Base-by-base conservation (phyloP, 2,329 filamentous ascomycete species). In the Nothophaeocryptopus gaeumannii region DNA sequence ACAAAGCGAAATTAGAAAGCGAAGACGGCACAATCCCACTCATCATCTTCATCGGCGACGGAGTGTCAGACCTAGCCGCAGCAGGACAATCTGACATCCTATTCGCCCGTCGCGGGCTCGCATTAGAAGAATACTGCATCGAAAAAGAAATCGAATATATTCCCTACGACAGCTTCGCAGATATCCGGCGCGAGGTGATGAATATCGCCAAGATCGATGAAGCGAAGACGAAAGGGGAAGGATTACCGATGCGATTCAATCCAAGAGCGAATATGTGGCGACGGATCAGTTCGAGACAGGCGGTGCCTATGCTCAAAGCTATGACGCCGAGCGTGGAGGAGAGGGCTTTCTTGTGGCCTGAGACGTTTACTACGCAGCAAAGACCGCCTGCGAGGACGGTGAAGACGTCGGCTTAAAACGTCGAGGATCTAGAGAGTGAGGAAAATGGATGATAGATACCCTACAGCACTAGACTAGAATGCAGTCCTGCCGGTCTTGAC, bases 11-110 rank as follows among this genome's bases (percentile, higher is more conserved):
- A 54, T 66, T 80, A 4, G 70, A 76, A 40, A 78, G 76, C 51
- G 78, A 80, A 12, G 79, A 85, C 51, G 82, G 79, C 47, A 80
- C 80, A 2, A 77, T 85, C 39, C 83, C 83, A 0, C 71, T 86
- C 36, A 84, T 86, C 58, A 72, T 86, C 45, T 87, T 86, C 69
- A 85, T 86, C 57, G 83, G 84, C 41, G 84, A 86, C 61, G 84
- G 83, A 15, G 82, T 86, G 5, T 84, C 81, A 0, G 84, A 86
- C 61, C 74, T 86, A 1, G 77, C 84, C 0, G 83, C 83, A 2
- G 83, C 84, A 1, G 74, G 81, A 29, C 77, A 86, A 62, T 82
- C 83, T 1, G 84, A 86, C 61, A 80, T 86, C 0, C 76, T 87
- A 9, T 86, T 86, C 61, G 83, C 84, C 0, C 77, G 83, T 9